phyloP scores from a whole-genome alignment of 331 rosid genomes.

The Rhamnella rubrinervis region DNA sequence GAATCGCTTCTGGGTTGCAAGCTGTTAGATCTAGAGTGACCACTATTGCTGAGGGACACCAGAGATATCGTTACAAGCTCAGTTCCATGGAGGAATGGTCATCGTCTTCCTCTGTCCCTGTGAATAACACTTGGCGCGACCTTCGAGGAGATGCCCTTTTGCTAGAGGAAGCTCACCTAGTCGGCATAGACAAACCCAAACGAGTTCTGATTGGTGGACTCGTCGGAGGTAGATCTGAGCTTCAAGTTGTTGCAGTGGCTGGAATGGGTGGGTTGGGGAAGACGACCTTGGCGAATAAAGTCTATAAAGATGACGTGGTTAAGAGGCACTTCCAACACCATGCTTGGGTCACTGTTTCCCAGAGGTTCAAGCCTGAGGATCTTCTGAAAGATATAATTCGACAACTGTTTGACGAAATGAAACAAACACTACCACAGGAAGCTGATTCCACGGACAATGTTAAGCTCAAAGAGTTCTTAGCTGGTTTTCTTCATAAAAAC shows the following conservation, averaged over 20 bases:
- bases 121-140: not conserved
- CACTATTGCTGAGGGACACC: slow-evolving; percentile 7
- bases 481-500: not conserved
- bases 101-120: no score
- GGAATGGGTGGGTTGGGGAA: not conserved
- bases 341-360: no score
- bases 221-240: not conserved
- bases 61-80: slow-evolving; percentile 8
- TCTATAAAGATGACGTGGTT: no score
- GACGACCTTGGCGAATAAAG: no score
- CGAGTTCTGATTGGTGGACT: not conserved
- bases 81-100: slow-evolving; percentile 3
- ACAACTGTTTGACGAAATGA: not conserved
- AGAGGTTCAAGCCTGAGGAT: slow-evolving; percentile 1
- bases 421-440: not conserved
- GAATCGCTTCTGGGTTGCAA: slow-evolving; percentile 10
- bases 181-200: slow-evolving; percentile 14
- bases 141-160: slow-evolving; percentile 3
- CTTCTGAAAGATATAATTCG: not conserved
- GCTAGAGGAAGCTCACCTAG: not conserved
- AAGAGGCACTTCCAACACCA: no score
- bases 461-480: not conserved
- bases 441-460: not conserved
- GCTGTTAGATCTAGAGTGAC: slow-evolving; percentile 12
- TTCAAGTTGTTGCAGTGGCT: not conserved